Evolutionary conservation across 139 green algal genomes (phyloP), one percentile per base, ranked within the genome.

Genomic region (Chlorella sp.): DNA sequence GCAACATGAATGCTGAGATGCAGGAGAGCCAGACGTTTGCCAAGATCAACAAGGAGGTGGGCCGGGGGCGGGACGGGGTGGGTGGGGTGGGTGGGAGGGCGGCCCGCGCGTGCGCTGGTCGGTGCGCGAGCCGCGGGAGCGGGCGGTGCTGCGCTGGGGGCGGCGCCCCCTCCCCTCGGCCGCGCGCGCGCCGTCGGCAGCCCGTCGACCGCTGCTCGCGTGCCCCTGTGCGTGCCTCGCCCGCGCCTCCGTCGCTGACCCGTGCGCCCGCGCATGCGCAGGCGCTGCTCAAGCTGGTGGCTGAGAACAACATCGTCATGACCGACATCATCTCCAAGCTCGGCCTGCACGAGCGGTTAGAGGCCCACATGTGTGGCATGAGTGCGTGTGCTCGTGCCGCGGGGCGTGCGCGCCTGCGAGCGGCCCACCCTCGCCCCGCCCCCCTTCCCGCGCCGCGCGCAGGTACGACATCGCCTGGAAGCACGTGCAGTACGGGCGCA

Each of bases 241-340:
- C 2, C 17, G 35, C 21, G 36, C 61, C 19, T 2, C 21, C 36
- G 29, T 71, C 63, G 17, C 29, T 29, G n/a, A n/a, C n/a, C n/a
- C n/a, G n/a, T n/a, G n/a, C n/a, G n/a, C n/a, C n/a, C n/a, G n/a
- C n/a, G n/a, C n/a, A n/a, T 51, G 35, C 71, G 65, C 75, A 71
- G 71, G 65, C 77, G 8, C 67, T 89, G n/a, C 59, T 89, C 42
- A 69, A 76, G 56, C 65, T 88, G 64, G 83, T 92, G 36, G 87
- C 86, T 2, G 62, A 83, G 56, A 91, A 90, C 83, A 92, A 91
- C 67, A 80, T 90, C 27, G 77, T 89, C 25, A 77, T 87, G 75
- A 89, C 83, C n/a, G 87, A 87, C 72, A 90, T 91, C 77, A 89
- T 92, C 56, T 79, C 67, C 74, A 91, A 91, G 78, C 70, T 92